Conservation (phyloP, 2,329 filamentous ascomycete species). For the Chaetomiaceae sp. region DNA sequence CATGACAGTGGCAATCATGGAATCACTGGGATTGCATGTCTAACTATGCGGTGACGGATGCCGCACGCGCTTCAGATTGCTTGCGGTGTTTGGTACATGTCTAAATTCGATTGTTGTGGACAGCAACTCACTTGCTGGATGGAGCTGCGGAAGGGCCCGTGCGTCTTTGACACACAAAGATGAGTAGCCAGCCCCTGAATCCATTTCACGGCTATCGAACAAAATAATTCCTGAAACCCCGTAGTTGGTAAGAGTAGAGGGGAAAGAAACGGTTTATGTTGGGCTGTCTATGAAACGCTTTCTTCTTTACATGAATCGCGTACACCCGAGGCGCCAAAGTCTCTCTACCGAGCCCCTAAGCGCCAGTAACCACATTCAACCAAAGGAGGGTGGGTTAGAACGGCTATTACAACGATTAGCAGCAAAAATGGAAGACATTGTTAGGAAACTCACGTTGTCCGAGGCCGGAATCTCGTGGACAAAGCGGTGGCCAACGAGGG, state of each 20-base stretch:
- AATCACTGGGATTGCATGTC: too few species aligned
- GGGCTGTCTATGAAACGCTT: conserved; percentile 20
- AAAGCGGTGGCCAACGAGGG: conserved; percentile 49
- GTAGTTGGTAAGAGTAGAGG: neutral
- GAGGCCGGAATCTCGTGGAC: conserved; percentile 52
- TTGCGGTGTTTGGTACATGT: too few species aligned
- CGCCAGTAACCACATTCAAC: conserved; percentile 7
- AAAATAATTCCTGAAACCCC: too few species aligned
- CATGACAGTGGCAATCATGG: too few species aligned
- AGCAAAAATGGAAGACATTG: neutral
- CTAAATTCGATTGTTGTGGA: too few species aligned
- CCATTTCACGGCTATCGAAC: too few species aligned
- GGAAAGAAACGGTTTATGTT: neutral
- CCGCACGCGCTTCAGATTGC: too few species aligned
- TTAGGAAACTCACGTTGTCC: conserved; percentile 53
- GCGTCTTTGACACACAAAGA: too few species aligned
- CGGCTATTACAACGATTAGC: conserved; percentile 19
- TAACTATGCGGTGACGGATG: too few species aligned
- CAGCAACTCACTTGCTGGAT: too few species aligned
- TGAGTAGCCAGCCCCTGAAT: too few species aligned
- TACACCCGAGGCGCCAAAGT: conserved; percentile 5
- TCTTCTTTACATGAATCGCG: conserved; percentile 19
- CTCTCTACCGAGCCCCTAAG: neutral
- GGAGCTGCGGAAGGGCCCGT: too few species aligned
- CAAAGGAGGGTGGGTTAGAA: conserved; percentile 23